These are phyloP conservation scores for Ogataea allantospora DNA, from an alignment of 805 yeast genomes.

Conservation along the genomic window DNA sequence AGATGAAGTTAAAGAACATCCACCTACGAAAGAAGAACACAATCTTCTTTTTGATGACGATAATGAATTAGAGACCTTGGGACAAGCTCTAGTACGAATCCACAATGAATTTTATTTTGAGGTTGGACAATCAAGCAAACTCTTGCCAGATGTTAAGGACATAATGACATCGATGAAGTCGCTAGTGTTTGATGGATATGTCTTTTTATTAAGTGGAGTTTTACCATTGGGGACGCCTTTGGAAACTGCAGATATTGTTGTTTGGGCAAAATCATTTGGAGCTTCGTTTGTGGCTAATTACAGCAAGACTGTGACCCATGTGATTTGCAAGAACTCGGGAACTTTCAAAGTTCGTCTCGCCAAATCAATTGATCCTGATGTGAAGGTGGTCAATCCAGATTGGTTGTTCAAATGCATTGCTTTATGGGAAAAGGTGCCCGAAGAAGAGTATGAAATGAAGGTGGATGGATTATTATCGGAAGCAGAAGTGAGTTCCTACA, in stretches of 20 bases:
- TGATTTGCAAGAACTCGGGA: conserved; percentile 74
- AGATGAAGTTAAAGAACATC: conserved; percentile 29
- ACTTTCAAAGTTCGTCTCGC: conserved; percentile 87
- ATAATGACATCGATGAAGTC: conserved; percentile 75
- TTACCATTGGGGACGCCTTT: conserved; percentile 77
- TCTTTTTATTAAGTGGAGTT: conserved; percentile 83
- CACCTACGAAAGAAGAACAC: conserved; percentile 31
- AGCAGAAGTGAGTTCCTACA: conserved; percentile 45
- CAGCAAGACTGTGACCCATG: conserved; percentile 76
- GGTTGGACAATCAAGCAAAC: conserved; percentile 34
- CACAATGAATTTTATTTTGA: conserved; percentile 65
- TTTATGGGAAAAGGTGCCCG: conserved; percentile 70
- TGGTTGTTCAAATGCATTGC: conserved; percentile 90
- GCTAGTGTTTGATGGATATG: conserved; percentile 62
- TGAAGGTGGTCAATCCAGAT: conserved; percentile 82
- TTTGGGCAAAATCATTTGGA: conserved; percentile 92
- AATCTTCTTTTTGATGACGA: conserved; percentile 77
- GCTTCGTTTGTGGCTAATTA: conserved; percentile 77
- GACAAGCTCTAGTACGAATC: conserved; percentile 58
- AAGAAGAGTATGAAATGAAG: conserved; percentile 52
- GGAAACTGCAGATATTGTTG: conserved; percentile 79
- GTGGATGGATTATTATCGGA: conserved; percentile 47
- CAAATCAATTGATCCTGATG: conserved; percentile 52
- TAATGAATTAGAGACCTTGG: conserved; percentile 64
- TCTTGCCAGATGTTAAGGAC: conserved; percentile 58